These are phyloP conservation scores for Mycena albidolilacea DNA, from an alignment of 768 basidiomycete species.

Conservation along the genomic window DNA sequence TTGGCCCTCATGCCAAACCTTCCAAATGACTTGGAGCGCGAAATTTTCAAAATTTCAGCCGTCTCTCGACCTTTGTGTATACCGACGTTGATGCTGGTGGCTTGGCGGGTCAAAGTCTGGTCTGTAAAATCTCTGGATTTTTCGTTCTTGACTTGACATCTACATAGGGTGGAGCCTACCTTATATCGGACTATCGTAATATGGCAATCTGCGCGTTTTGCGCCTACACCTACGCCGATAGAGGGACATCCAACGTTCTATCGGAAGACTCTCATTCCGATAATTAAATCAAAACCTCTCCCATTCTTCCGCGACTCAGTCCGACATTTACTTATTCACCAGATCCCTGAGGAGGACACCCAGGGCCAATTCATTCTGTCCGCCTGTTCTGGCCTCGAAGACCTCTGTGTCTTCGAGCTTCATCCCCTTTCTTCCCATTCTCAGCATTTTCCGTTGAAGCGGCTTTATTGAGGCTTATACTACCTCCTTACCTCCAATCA, in stretches of 20 bases:
- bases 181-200: slow-evolving; percentile 1
- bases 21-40: background rate
- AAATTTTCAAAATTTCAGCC: no score
- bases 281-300: background rate
- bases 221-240: background rate
- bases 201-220: slow-evolving; percentile 3
- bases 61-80: background rate
- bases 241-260: background rate
- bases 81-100: slow-evolving; percentile 2
- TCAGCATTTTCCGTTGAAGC: background rate
- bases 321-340: background rate
- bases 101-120: slow-evolving; percentile 6
- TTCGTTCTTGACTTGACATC: background rate
- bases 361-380: slow-evolving; percentile 3
- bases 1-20: background rate
- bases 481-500: background rate
- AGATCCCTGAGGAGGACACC: background rate
- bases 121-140: background rate
- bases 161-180: slow-evolving; percentile 1
- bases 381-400: slow-evolving; percentile 4
- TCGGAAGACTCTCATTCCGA: slow-evolving; percentile 1
- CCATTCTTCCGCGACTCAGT: background rate
- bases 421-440: background rate
- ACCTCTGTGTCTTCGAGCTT: slow-evolving; percentile 3
- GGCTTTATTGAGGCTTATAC: slow-evolving; percentile 4